Base-by-base conservation (phyloP, 495 filamentous ascomycete genomes). In the Cenococcum geophilum region DNA sequence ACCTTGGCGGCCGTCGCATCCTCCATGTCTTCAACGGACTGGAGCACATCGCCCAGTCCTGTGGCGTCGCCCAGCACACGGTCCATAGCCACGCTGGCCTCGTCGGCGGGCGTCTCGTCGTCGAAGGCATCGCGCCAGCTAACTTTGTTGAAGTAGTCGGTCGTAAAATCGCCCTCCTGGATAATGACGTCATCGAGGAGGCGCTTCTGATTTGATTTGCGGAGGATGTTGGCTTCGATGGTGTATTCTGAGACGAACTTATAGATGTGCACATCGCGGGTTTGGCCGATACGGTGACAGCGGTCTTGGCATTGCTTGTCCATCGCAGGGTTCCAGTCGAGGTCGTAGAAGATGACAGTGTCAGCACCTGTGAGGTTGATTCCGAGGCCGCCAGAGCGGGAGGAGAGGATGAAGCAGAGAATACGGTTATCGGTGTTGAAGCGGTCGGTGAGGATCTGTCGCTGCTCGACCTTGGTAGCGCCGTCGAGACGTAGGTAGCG, bases 311-410 rank as follows among this genome's bases (percentile, higher is more conserved):
- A 99, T 73, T 99, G 95, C 70, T 96, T 96, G 74, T 99, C 95
- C 95, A 99, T 99, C 11, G 95, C 95, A 0, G 95, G 95, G 66
- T 99, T 99, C 95, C 95, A 99, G 75, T 99, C 95, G 47, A 96
- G 83, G 72, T 99, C 95, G 75, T 99, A 99, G 76, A 99, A 99
- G 69, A 99, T 97, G 69, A 99, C 95, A 0, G 93, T 95, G 73
- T 97, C 93, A 23, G 95, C 95, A 35, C 93, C 95, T 0, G 93
- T 97, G 16, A 99, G 77, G 69, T 98, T 98, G 75, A 95, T 96
- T 54, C 95, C 95, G 1, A 99, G 77, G 53, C 95, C 95, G 58
- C 95, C 95, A 0, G 95, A 96, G 49, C 95, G 85, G 59, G 89
- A 95, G 1, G 91, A 96, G 12, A 97, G 82, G 71, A 99, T 99